Evolutionary conservation across 441 rosid species (phyloP).

Genomic region (Arabidopsis lyrata): DNA sequence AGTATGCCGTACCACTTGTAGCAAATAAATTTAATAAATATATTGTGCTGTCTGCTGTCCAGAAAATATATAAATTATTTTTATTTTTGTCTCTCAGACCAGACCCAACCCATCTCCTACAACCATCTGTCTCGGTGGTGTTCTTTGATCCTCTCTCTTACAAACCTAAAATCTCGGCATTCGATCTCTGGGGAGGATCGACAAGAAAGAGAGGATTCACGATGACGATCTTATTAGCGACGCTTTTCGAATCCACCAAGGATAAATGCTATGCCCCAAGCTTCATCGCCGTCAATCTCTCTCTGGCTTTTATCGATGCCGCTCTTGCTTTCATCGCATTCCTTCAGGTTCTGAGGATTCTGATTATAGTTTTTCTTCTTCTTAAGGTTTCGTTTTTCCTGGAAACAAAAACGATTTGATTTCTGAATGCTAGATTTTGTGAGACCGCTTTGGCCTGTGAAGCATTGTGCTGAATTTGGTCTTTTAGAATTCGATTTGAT

Average conservation of each 20-base stretch:
- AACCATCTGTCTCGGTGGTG: slow-evolving; percentile 44
- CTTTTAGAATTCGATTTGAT: background rate
- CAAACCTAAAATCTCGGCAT: slow-evolving; percentile 34
- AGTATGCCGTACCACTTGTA: slow-evolving; percentile 23
- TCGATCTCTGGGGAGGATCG: slow-evolving; percentile 26
- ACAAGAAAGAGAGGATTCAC: background rate
- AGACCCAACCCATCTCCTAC: slow-evolving; percentile 46
- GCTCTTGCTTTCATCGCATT: slow-evolving; percentile 50
- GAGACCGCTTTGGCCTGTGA: background rate
- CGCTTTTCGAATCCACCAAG: slow-evolving; percentile 14
- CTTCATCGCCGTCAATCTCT: slow-evolving; percentile 46
- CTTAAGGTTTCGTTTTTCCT: slow-evolving; percentile 8
- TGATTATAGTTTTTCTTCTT: background rate
- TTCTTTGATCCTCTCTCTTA: slow-evolving; percentile 17
- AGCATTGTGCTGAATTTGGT: slow-evolving; percentile 33
- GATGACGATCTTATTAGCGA: background rate
- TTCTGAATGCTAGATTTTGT: slow-evolving; percentile 21
- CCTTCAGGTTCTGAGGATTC: slow-evolving; percentile 45
- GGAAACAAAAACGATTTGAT: background rate
- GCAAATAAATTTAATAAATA: background rate
- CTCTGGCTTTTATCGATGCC: slow-evolving; percentile 47
- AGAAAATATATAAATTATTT: slow-evolving; percentile 4
- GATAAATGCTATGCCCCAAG: slow-evolving; percentile 41
- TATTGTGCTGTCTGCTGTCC: slow-evolving; percentile 9
- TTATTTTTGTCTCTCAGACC: slow-evolving; percentile 31